phyloP scores from a whole-genome alignment of 345 rosid genomes.

The Eucalyptus tenuipes region DNA sequence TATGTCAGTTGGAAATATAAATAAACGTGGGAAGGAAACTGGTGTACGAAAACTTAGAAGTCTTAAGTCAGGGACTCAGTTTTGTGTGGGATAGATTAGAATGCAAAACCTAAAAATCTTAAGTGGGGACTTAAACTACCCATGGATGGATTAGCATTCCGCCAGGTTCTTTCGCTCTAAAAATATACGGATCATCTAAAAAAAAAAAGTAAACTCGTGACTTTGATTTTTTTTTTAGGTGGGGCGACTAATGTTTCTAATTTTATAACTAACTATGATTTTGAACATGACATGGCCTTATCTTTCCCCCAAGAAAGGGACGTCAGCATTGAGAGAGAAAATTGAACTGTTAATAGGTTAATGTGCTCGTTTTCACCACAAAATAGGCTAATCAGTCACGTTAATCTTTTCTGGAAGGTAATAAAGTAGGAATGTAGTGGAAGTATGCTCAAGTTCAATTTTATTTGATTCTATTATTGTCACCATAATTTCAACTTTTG shows the following conservation, averaged over 20 bases:
- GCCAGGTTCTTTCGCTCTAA: background rate
- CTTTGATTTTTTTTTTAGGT: conserved; percentile 1
- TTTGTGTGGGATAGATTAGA: background rate
- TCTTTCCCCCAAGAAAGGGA: background rate
- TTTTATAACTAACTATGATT: background rate
- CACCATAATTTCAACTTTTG: background rate
- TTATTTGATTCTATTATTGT: background rate
- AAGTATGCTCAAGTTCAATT: background rate
- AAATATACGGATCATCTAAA: background rate
- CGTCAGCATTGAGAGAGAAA: background rate
- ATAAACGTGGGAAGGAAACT: background rate
- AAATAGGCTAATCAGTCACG: background rate
- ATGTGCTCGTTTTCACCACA: background rate
- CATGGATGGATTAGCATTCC: background rate
- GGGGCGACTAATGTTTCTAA: background rate
- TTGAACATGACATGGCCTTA: background rate
- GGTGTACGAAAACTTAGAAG: background rate
- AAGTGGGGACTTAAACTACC: background rate
- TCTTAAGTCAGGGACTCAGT: background rate
- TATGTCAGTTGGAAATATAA: background rate
- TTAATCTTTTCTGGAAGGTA: background rate
- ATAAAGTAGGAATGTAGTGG: background rate
- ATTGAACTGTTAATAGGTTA: background rate
- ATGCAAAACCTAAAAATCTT: background rate
- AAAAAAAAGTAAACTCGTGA: background rate